Evolutionary conservation across 345 rosid species (phyloP), one percentile per base, ranked within the genome.

Genomic region (Toxicodendron radicans): DNA sequence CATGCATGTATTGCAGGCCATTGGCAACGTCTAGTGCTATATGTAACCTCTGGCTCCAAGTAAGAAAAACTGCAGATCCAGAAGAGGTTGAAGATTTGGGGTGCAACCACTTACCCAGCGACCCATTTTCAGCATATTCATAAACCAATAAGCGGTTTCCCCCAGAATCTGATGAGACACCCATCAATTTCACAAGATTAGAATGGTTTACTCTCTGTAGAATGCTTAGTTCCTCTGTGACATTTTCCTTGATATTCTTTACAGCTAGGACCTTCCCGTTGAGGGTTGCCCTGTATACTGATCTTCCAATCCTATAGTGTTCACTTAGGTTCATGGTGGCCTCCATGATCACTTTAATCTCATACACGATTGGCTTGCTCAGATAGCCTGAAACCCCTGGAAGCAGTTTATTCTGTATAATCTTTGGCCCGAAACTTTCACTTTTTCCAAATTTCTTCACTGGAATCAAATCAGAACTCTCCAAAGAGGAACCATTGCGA

Each of bases 1-100:
- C 92, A 49, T 88, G 92, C 86, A 88, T 18, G 64, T 88, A 88
- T 38, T 87, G 89, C 69, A 90, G 83, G 56, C 91, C 91, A 41
- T 73, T 87, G 27, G 95, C 91, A 60, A 86, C 86, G 63, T 88
- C 89, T 10, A 88, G 80, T n/a, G 88, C 91, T 38, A 84, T 69
- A 0, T 73, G 70, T 58, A 90, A 60, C 85, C 92, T 83, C 70
- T 85, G 89, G 62, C 56, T 84, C 92, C 95, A 85, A 1, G 81
- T 74, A 17, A 88, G 82, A 71, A 76, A 77, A 11, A 63, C 64
- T 2, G 16, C 72, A 21, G 74, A 75, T 46, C 76, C 72, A 7
- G 82, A 79, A 21, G 82, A 73, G 10, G 84, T 58, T 17, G 79
- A 68, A 16, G 84, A 69, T 20, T 81, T 75, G 11, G 68, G 68